Conservation (phyloP, 1,284 basidiomycete species). For the Termitomyces sp. region DNA sequence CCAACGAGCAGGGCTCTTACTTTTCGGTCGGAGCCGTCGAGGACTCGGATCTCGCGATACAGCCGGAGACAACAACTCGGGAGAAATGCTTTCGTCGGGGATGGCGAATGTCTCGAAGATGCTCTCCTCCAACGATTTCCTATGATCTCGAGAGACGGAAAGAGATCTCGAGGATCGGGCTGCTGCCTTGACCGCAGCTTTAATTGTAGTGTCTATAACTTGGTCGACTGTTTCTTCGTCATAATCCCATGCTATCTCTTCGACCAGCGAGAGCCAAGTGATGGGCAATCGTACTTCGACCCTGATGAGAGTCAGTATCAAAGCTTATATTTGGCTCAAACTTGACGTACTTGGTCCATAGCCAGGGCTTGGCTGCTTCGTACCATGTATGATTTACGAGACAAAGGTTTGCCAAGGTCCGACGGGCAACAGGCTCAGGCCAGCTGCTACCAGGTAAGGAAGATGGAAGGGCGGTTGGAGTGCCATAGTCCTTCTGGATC, state of each 20-base stretch:
- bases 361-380: slow-evolving; percentile 73
- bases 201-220: slow-evolving; percentile 60
- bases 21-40: slow-evolving; percentile 63
- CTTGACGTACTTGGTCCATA: slow-evolving; percentile 57
- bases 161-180: slow-evolving; percentile 33
- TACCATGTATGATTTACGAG: slow-evolving; percentile 71
- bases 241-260: slow-evolving; percentile 69
- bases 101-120: slow-evolving; percentile 51
- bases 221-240: slow-evolving; percentile 58
- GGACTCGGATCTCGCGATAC: slow-evolving; percentile 79
- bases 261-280: slow-evolving; percentile 74
- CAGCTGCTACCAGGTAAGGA: slow-evolving; percentile 64
- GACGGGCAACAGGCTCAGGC: slow-evolving; percentile 57
- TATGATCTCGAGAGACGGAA: slow-evolving; percentile 28
- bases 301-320: slow-evolving; percentile 18
- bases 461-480: slow-evolving; percentile 62
- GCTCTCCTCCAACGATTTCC: slow-evolving; percentile 53
- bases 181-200: slow-evolving; percentile 56
- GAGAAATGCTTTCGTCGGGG: slow-evolving; percentile 64
- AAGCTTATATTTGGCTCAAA: background rate
- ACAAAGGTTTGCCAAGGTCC: slow-evolving; percentile 62
- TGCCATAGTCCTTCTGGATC: slow-evolving; percentile 40
- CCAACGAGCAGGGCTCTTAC: slow-evolving; percentile 77
- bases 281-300: slow-evolving; percentile 75
- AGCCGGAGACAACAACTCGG: slow-evolving; percentile 68